Base-by-base conservation (phyloP, 768 basidiomycete genomes). In the Xerocomellus dryophilus region DNA sequence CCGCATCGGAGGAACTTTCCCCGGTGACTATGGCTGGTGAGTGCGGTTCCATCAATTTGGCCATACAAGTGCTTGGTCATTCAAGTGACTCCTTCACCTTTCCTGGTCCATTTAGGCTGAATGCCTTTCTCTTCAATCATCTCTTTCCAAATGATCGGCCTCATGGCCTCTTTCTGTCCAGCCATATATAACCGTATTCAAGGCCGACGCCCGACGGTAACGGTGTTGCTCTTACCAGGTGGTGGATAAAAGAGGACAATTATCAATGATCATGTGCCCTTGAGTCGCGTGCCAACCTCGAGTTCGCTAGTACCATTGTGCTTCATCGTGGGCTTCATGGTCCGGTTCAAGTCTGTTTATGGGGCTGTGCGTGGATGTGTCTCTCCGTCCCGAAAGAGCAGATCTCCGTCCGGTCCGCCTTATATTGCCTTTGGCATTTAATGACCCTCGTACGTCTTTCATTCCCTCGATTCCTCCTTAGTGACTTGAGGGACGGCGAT, bases 401-500 rank as follows among this genome's bases (percentile, higher is more conserved):
- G 23, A 35, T 41, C 45, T 27, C 45, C 29, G 40, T 52, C 44
- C 15, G 65, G 40, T 54, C 21, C 5, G 32, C 54, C 53, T 42
- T 32, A 8, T 32, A 47, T 48, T 39, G 17, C 41, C 27, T 39
- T 51, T 36, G 34, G 38, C 45, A 60, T 66, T 58, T 66, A 66
- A 67, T 54, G 35, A 23, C 20, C 44, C 40, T 25, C 23, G 53
- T 56, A 35, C n/a, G 57, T 41, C 14, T 18, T 45, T 34, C 56
- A 44, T 48, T 39, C 58, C 44, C 41, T 51, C 34, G 2, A 43
- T 49, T 34, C 42, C 29, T 41, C 23, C 48, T 48, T 43, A 15
- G 48, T 4, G 35, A 50, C 48, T n/a, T 12, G 38, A 51, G 12
- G 6, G 12, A 23, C 34, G 12, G 54, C 57, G 34, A 59, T 66